These are phyloP conservation scores for Hypoxylon intermedium DNA, from an alignment of 495 filamentous ascomycete genomes.

Conservation along the genomic window DNA sequence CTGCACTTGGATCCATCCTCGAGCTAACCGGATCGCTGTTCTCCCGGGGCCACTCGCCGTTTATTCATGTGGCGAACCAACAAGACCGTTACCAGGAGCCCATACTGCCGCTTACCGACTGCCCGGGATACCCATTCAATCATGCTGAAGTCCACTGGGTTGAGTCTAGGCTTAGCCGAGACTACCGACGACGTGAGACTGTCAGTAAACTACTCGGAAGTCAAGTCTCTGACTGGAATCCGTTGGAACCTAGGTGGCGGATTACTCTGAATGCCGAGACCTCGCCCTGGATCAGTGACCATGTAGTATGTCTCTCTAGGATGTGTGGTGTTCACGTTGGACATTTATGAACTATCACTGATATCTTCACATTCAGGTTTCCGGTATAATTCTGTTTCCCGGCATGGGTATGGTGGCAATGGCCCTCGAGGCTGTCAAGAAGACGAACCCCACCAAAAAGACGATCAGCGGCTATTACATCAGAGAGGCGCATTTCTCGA, in stretches of 20 bases:
- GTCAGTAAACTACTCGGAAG: constrained; percentile 24
- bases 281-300: constrained; percentile 57
- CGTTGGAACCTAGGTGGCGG: constrained; percentile 44
- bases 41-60: too few relatives aligned
- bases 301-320: constrained; percentile 42
- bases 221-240: constrained; percentile 17
- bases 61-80: too few relatives aligned
- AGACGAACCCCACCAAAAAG: too few relatives aligned
- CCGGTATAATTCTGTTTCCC: too few relatives aligned
- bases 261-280: constrained; percentile 45
- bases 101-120: constrained; percentile 4
- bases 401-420: not conserved
- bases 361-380: too few relatives aligned
- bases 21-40: too few relatives aligned
- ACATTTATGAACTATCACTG: too few relatives aligned
- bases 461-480: constrained; percentile 35
- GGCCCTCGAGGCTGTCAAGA: not conserved
- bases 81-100: too few relatives aligned
- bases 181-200: constrained; percentile 16
- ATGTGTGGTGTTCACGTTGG: too few relatives aligned
- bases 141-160: constrained; percentile 30
- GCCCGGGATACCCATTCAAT: constrained; percentile 25
- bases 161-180: constrained; percentile 31
- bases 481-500: constrained; percentile 38
- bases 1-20: too few relatives aligned